Evolutionary conservation across 106 monocot species (phyloP).

Genomic region (Dendrobium huoshanense): DNA sequence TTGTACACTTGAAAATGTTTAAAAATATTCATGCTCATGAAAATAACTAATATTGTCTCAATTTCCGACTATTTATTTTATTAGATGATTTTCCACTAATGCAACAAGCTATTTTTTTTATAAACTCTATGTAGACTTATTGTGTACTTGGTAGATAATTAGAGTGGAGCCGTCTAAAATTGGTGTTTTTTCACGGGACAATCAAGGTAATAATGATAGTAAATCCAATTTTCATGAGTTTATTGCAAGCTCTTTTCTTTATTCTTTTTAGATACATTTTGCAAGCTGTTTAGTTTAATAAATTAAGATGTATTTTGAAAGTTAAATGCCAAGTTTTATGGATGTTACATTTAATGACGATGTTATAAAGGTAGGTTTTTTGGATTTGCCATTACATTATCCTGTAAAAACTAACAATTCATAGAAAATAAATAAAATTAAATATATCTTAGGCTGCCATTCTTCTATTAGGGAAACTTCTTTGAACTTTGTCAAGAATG

Average conservation of each 20-base stretch:
- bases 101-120: neutral
- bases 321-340: slow-evolving; percentile 88
- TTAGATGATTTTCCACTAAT: neutral
- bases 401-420: neutral
- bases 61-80: neutral
- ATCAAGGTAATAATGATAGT: slow-evolving; percentile 44
- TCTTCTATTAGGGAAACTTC: neutral
- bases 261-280: too few relatives aligned
- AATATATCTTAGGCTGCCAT: neutral
- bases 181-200: slow-evolving; percentile 76
- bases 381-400: neutral
- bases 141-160: slow-evolving; percentile 48
- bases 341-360: slow-evolving; percentile 93
- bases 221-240: neutral
- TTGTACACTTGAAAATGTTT: neutral
- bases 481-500: neutral
- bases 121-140: neutral
- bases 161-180: slow-evolving; percentile 95
- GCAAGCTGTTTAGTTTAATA: neutral
- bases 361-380: slow-evolving; percentile 65
- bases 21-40: neutral
- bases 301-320: slow-evolving; percentile 30
- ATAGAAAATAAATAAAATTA: neutral
- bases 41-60: neutral
- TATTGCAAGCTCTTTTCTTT: neutral